Evolutionary conservation across 2,329 filamentous ascomycete species (phyloP), one percentile per base, ranked within the genome.

Genomic region (Esteya vermicola): DNA sequence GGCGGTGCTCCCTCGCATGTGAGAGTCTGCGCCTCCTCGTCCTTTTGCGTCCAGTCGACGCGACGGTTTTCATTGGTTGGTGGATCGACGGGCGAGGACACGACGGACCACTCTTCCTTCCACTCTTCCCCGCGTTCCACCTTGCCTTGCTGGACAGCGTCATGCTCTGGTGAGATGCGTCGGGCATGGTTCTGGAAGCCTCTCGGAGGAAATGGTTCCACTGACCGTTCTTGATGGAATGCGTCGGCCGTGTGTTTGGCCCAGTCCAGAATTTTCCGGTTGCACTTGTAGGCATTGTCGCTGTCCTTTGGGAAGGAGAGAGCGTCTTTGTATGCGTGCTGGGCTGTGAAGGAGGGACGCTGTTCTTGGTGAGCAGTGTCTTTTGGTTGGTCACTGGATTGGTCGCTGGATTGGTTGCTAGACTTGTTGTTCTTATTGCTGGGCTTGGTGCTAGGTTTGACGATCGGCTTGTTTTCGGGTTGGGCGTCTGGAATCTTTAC

Each of bases 11-110:
- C 12, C 12, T 9, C n/a, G 25, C n/a, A 9, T 23, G 25, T 9
- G 49, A 21, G 35, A 16, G 35, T 10, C 23, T 10, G 9, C 14
- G 13, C 34, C 18, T 14, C 21, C 53, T 75, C 68, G 45, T 75
- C 72, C 48, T 63, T 67, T 51, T 77, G 72, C 23, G 68, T 68
- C 73, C 73, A 78, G 52, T 77, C 71, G 41, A 68, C 65, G 25
- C 64, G 58, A 47, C 62, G 59, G 40, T 63, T 56, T 23, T 59
- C 45, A 13, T 50, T 50, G 33, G 44, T 44, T 5, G 43, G 44
- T 16, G 18, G 25, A 20, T 26, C 39, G 21, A 31, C 12, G 10
- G 13, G n/a, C 20, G 21, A 4, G 7, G 3, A 13, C 20, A 23
- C 18, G 10, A 23, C 25, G 16, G 28, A n/a, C 36, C 19, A 25